Evolutionary conservation across 805 yeast species (phyloP).

Genomic region (Teunomyces atbi): DNA sequence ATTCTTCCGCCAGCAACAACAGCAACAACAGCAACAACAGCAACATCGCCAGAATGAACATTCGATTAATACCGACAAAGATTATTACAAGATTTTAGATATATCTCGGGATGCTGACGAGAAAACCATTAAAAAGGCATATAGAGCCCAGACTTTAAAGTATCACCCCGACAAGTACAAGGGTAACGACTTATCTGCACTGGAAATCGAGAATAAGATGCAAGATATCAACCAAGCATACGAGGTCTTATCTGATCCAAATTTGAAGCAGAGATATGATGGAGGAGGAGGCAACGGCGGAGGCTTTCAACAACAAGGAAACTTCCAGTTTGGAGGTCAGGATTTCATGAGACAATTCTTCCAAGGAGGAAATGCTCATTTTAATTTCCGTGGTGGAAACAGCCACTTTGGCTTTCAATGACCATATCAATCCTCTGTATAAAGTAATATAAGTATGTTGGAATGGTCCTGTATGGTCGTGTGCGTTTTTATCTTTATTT

Average conservation of each 20-base stretch:
- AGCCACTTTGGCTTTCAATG: neutral
- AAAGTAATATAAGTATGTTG: neutral
- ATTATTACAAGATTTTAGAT: conserved; percentile 78
- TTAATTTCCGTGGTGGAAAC: conserved; percentile 1
- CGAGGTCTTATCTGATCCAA: conserved; percentile 73
- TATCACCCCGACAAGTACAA: conserved; percentile 92
- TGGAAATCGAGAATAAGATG: conserved; percentile 78
- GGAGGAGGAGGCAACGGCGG: conserved; percentile 51
- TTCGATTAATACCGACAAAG: conserved; percentile 48
- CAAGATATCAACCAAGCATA: conserved; percentile 92
- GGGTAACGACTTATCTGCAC: conserved; percentile 59
- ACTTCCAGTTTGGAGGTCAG: neutral
- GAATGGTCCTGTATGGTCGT: neutral
- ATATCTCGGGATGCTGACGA: conserved; percentile 65
- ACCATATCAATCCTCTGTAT: neutral
- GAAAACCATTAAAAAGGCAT: conserved; percentile 74
- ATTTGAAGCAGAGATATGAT: conserved; percentile 65
- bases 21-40: conserved; percentile 44
- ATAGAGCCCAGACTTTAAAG: conserved; percentile 71
- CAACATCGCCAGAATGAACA: conserved; percentile 31
- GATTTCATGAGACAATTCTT: conserved; percentile 9
- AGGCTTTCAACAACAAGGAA: conserved; percentile 2
- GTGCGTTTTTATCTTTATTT: neutral
- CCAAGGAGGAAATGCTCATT: conserved; percentile 6
- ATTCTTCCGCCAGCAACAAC: conserved; percentile 39